Conservation (phyloP, 176 grass and related monocot genomes). For the Phoenix roebelenii region DNA sequence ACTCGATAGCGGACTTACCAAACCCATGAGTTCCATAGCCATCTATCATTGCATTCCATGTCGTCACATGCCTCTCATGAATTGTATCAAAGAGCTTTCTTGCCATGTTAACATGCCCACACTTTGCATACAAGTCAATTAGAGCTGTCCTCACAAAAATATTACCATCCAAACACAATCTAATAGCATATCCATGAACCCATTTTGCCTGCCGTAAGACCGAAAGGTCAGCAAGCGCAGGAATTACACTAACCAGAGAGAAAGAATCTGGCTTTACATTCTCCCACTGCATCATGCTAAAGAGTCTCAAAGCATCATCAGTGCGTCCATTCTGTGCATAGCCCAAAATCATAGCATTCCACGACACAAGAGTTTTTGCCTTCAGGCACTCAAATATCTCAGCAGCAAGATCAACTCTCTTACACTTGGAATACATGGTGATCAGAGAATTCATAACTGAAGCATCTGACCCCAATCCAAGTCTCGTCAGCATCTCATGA, state of each 20-base stretch:
- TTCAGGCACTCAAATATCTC: conserved; percentile 30
- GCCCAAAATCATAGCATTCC: conserved; percentile 62
- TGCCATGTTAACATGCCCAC: conserved; percentile 26
- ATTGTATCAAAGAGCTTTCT: conserved; percentile 43
- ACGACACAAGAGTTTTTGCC: conserved; percentile 33
- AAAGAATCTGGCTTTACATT: conserved; percentile 52
- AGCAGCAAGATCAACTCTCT: conserved; percentile 34
- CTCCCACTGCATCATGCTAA: conserved; percentile 39
- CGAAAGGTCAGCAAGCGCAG: conserved; percentile 37
- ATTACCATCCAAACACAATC: conserved; percentile 29
- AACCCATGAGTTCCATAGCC: conserved; percentile 58
- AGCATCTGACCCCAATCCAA: conserved; percentile 28
- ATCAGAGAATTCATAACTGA: conserved; percentile 45
- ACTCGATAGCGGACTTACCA: conserved; percentile 32
- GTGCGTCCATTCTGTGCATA: conserved; percentile 34
- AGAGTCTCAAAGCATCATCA: conserved; percentile 35
- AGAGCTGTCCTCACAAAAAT: conserved; percentile 48
- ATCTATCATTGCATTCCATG: conserved; percentile 65
- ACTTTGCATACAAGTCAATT: conserved; percentile 49
- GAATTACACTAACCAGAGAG: conserved; percentile 54
- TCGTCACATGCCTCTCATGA: conserved; percentile 44
- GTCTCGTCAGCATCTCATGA: conserved; percentile 29
- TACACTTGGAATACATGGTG: conserved; percentile 49
- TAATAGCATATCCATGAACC: conserved; percentile 53
- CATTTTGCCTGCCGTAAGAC: conserved; percentile 51